These are phyloP conservation scores for Melocanna baccifera DNA, from an alignment of 176 grass and related monocot species.

Conservation along the genomic window DNA sequence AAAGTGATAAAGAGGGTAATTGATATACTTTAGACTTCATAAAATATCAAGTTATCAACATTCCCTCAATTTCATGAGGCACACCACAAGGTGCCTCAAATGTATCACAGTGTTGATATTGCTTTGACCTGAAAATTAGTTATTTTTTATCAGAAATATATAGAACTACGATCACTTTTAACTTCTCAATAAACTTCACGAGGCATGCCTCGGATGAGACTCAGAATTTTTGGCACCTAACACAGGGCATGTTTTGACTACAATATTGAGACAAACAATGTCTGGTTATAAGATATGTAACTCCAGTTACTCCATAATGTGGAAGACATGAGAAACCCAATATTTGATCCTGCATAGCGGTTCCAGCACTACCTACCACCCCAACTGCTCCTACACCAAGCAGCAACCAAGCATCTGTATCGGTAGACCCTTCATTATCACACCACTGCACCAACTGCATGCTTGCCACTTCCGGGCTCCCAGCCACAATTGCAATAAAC, in stretches of 20 bases:
- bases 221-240: neutral
- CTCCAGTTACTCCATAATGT: neutral
- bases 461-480: neutral
- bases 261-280: neutral
- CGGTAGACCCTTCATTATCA: neutral
- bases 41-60: neutral
- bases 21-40: neutral
- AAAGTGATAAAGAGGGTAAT: neutral
- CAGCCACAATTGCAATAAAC: neutral
- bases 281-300: neutral
- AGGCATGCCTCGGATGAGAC: neutral
- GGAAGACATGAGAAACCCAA: neutral
- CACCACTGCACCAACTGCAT: neutral
- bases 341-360: neutral
- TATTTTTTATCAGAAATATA: neutral
- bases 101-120: neutral
- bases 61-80: neutral
- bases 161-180: neutral
- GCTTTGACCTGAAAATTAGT: neutral
- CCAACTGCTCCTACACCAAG: neutral
- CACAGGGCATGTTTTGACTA: neutral
- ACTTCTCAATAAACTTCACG: neutral
- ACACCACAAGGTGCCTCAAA: slow-evolving; percentile 6
- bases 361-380: neutral
- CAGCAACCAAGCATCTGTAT: neutral